These are phyloP conservation scores for Fusarium torulosum DNA, from an alignment of 2,329 filamentous ascomycete species.

Conservation along the genomic window DNA sequence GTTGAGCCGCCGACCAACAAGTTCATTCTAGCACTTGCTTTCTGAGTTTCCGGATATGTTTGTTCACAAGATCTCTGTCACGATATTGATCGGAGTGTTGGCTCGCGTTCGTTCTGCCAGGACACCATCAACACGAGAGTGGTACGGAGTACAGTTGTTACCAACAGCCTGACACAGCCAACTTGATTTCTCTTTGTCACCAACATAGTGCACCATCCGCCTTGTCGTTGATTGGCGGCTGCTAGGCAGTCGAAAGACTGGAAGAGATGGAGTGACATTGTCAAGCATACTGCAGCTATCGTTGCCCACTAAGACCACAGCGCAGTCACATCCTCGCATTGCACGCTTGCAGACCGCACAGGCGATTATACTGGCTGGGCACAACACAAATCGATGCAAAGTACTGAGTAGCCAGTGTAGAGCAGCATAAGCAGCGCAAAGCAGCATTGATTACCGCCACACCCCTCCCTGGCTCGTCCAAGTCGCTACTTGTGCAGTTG, in stretches of 20 bases:
- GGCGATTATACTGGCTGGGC: conserved; percentile 13
- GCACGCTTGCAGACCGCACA: conserved; percentile 29
- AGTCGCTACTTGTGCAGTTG: conserved; percentile 38
- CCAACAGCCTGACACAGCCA: conserved; percentile 18
- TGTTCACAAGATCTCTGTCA: conserved; percentile 28
- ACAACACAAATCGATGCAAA: conserved; percentile 10
- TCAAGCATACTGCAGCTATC: conserved; percentile 41
- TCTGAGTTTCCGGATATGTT: conserved; percentile 13
- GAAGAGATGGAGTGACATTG: conserved; percentile 42
- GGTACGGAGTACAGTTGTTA: conserved; percentile 10
- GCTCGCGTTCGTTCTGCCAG: conserved; percentile 28
- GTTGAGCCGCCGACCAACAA: conserved; percentile 40
- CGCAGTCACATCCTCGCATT: conserved; percentile 42
- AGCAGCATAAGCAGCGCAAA: conserved; percentile 1
- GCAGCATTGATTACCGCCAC: conserved; percentile 8
- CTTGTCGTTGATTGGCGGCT: conserved; percentile 19
- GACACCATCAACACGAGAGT: conserved; percentile 21
- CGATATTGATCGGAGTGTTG: conserved; percentile 31
- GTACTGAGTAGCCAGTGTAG: not conserved
- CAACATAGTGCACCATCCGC: conserved; percentile 27
- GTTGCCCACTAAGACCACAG: conserved; percentile 31
- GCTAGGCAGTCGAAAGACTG: conserved; percentile 17
- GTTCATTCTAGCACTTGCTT: conserved; percentile 18
- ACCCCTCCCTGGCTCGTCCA: conserved; percentile 32
- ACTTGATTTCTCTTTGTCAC: conserved; percentile 23